Evolutionary conservation across 805 yeast genomes (phyloP).

Genomic region (Pichia gijzeniarum): DNA sequence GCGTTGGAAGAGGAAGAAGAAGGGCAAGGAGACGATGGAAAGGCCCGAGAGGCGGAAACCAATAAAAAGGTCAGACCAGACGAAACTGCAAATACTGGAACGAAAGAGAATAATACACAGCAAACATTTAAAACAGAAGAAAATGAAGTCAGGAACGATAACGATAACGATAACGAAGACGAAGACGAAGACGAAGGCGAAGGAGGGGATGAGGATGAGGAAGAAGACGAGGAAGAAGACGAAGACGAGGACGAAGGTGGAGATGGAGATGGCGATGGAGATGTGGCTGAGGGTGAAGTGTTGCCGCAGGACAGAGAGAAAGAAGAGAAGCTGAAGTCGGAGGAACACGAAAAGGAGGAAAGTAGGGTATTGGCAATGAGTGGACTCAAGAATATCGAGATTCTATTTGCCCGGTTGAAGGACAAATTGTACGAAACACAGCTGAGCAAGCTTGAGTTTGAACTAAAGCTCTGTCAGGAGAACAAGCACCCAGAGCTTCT

Average conservation of each 20-base stretch:
- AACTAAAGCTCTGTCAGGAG: slow-evolving; percentile 75
- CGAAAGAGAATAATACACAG: slow-evolving; percentile 7
- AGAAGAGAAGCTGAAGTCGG: slow-evolving; percentile 17
- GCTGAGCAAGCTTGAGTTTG: slow-evolving; percentile 67
- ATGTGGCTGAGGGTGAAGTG: slow-evolving; percentile 22
- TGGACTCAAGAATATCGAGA: slow-evolving; percentile 73
- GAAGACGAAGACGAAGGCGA: slow-evolving; percentile 14
- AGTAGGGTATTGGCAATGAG: slow-evolving; percentile 58
- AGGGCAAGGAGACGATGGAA: too few species aligned
- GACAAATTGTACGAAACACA: slow-evolving; percentile 84
- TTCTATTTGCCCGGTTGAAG: slow-evolving; percentile 78
- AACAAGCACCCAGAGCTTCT: slow-evolving; percentile 91
- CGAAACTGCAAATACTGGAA: too few species aligned
- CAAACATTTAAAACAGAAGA: background rate
- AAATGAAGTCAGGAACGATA: slow-evolving; percentile 4
- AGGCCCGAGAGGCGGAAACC: too few species aligned
- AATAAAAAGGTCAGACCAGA: too few species aligned
- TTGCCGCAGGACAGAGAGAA: slow-evolving; percentile 25
- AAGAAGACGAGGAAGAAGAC: slow-evolving; percentile 6
- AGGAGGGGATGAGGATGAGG: slow-evolving; percentile 17
- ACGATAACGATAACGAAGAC: slow-evolving; percentile 12
- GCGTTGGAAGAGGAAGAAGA: too few species aligned
- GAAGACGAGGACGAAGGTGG: slow-evolving; percentile 8
- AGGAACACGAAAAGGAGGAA: slow-evolving; percentile 29
- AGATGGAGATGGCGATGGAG: slow-evolving; percentile 17